Evolutionary conservation across 495 filamentous ascomycete species (phyloP).

Genomic region (Tuber brumale): DNA sequence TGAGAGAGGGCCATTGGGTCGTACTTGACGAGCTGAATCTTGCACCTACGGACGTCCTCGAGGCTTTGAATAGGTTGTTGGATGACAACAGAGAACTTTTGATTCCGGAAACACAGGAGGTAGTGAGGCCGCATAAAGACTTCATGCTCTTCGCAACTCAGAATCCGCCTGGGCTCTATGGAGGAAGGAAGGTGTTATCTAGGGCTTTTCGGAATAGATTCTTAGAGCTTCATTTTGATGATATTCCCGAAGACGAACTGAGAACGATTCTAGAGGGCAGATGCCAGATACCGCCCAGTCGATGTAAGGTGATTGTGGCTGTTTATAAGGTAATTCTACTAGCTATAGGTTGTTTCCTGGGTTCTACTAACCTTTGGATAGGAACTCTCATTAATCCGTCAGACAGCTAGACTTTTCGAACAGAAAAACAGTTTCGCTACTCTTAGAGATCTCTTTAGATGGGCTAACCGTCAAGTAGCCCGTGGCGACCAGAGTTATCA

Average conservation of each 20-base stretch:
- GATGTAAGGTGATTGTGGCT: conserved; percentile 81
- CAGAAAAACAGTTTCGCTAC: conserved; percentile 98
- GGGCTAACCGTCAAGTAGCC: conserved; percentile 72
- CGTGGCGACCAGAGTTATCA: conserved; percentile 81
- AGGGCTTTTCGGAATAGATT: conserved; percentile 95
- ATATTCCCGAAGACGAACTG: conserved; percentile 94
- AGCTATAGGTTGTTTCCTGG: conserved; percentile 8
- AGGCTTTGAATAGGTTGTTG: conserved; percentile 86
- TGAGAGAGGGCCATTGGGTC: conserved; percentile 93
- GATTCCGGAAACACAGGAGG: conserved; percentile 93
- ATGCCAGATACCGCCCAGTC: conserved; percentile 77
- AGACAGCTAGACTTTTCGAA: conserved; percentile 85
- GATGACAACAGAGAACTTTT: conserved; percentile 98
- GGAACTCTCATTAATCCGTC: conserved; percentile 78
- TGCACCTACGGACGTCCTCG: conserved; percentile 90
- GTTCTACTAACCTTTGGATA: conserved; percentile 6
- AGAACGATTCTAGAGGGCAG: conserved; percentile 83
- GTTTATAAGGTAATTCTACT: conserved; percentile 60
- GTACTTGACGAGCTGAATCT: conserved; percentile 96
- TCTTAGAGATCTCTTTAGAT: conserved; percentile 89
- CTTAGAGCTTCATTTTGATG: conserved; percentile 93
- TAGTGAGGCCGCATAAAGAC: conserved; percentile 80
- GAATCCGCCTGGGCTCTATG: conserved; percentile 92
- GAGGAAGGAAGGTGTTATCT: conserved; percentile 85
- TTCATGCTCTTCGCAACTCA: conserved; percentile 99